Conservation (phyloP, 2,329 filamentous ascomycete species). For the Fusarium beomiforme region DNA sequence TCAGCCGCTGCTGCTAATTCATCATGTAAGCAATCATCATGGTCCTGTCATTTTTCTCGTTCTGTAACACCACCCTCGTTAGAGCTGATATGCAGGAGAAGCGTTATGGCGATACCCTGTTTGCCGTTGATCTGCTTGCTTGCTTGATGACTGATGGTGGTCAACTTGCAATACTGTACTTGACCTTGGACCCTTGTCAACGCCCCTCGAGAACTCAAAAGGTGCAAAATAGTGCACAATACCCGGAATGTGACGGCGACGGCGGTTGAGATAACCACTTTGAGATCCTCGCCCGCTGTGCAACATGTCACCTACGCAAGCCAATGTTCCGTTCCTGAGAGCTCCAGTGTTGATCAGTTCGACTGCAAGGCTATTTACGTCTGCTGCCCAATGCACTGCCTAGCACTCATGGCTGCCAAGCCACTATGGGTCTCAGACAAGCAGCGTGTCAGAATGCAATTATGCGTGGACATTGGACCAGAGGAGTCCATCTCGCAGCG, state of each 20-base stretch:
- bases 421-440: slow-evolving; percentile 31
- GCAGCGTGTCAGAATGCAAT: slow-evolving; percentile 14
- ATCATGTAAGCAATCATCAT: slow-evolving; percentile 23
- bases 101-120: slow-evolving; percentile 10
- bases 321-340: slow-evolving; percentile 18
- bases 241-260: background rate
- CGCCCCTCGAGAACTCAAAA: background rate
- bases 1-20: slow-evolving; percentile 36
- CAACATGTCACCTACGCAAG: slow-evolving; percentile 34
- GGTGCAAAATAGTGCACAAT: background rate
- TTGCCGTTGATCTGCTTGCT: slow-evolving; percentile 21
- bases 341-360: slow-evolving; percentile 15
- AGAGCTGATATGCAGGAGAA: slow-evolving; percentile 42
- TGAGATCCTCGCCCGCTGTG: slow-evolving; percentile 2
- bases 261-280: background rate
- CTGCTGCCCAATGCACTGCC: slow-evolving; percentile 24
- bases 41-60: slow-evolving; percentile 28
- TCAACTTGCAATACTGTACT: slow-evolving; percentile 11
- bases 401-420: slow-evolving; percentile 17
- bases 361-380: slow-evolving; percentile 26
- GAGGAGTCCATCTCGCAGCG: background rate
- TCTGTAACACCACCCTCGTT: slow-evolving; percentile 7
- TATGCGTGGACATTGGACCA: slow-evolving; percentile 14
- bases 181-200: background rate
- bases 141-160: slow-evolving; percentile 31